These are phyloP conservation scores for Herpetospermum pedunculosum DNA, from an alignment of 306 rosid species.

Conservation along the genomic window DNA sequence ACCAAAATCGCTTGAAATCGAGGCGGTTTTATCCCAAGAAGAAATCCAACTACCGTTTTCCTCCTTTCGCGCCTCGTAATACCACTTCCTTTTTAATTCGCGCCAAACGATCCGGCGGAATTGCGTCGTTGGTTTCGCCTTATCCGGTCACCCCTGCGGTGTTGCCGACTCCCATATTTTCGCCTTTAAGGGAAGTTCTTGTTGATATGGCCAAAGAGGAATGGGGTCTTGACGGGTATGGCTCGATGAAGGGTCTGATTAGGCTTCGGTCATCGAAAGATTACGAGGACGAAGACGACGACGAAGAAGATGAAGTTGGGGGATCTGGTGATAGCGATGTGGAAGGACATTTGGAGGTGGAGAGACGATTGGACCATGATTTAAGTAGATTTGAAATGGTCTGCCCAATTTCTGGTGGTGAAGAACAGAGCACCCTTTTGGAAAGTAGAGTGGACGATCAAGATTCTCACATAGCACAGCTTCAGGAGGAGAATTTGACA, in stretches of 20 bases:
- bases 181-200: slow-evolving; percentile 32
- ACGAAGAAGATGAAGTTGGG: background rate
- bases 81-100: slow-evolving; percentile 41
- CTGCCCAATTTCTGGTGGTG: slow-evolving; percentile 40
- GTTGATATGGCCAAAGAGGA: slow-evolving; percentile 36
- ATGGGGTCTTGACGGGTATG: slow-evolving; percentile 50
- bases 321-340: slow-evolving; percentile 57
- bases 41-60: slow-evolving; percentile 31
- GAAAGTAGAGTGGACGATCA: slow-evolving; percentile 70
- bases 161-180: slow-evolving; percentile 35
- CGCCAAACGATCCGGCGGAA: slow-evolving; percentile 32
- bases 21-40: slow-evolving; percentile 29
- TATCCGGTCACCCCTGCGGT: slow-evolving; percentile 56
- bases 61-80: slow-evolving; percentile 47
- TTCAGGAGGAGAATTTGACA: slow-evolving; percentile 63
- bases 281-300: slow-evolving; percentile 8
- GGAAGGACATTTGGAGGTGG: slow-evolving; percentile 60
- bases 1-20: slow-evolving; percentile 33
- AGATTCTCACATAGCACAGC: slow-evolving; percentile 52
- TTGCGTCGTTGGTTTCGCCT: slow-evolving; percentile 51
- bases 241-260: slow-evolving; percentile 48
- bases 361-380: slow-evolving; percentile 63
- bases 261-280: slow-evolving; percentile 25
- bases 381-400: slow-evolving; percentile 70
- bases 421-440: slow-evolving; percentile 38